Base-by-base conservation (phyloP, 305 asterid species). In the Striga hermonthica region DNA sequence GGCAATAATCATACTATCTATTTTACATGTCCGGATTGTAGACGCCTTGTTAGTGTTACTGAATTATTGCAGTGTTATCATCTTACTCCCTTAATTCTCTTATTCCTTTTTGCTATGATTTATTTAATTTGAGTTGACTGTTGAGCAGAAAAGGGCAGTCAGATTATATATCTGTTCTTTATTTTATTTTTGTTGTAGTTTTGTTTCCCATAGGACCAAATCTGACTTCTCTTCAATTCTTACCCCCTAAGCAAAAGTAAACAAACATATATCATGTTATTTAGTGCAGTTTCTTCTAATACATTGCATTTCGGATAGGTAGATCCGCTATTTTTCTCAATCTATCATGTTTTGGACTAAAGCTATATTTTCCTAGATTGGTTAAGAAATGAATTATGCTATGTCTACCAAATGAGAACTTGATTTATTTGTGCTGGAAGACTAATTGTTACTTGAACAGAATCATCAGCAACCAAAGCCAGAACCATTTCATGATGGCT, bases 401-500 rank as follows among this genome's bases (percentile, higher is more conserved):
- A 40, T 53, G 36, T 4, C 36, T 15, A 9, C 38, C 15, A 49
- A 52, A 39, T 22, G 34, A 35, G 53, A 43, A 13, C 64, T 48
- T 61, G 66, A 5, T 45, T 62, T 52, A 39, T 49, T 58, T 72
- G 54, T 64, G 40, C 57, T 64, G 48, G 56, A 55, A 65, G 47
- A 45, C 55, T 60, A n/a, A 36, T 55, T 60, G 22, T 52, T 68
- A 71, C 73, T 65, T 45, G 64, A 74, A 62, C 77, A 76, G 82
- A 78, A 48, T 55, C 72, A 60, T 58, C 80, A 59, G 52, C 64
- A 59, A 64, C 84, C 75, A 28, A 79, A 79, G 76, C 45, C 60
- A 39, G 82, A 82, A 68, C n/a, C 45, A 69, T 67, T 62, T 54
- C 73, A 75, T 40, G 72, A 67, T 69, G 74, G 41, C 64, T 64